Evolutionary conservation across 2,329 filamentous ascomycete species (phyloP), one percentile per base, ranked within the genome.

Genomic region (Diaporthe longicolla): DNA sequence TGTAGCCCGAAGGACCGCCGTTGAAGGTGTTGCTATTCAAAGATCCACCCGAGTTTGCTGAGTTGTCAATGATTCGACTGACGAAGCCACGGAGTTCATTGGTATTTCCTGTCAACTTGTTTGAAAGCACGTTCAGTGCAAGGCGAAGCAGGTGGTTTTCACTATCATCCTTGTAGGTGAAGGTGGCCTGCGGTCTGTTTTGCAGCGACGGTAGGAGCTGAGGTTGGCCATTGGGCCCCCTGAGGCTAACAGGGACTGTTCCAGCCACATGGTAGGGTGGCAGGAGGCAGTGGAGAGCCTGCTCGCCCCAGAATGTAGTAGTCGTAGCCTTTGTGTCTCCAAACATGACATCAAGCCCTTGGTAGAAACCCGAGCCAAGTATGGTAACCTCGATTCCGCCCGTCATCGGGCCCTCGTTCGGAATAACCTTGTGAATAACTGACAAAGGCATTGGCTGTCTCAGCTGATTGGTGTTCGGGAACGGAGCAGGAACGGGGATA

Each of bases 381-480:
- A 97, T 90, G 0, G 94, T 96, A 4, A 98, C 94, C 81, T 98
- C 95, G 70, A 94, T 95, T 55, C 95, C 95, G 74, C 95, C 95
- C 48, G 90, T 91, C 74, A 92, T 94, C 9, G 95, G 94, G 0
- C 95, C 95, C 82, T 97, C 94, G 40, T 89, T 89, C 0, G 95
- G 95, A 48, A 97, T 94, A 75, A 98, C 88, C 81, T 95, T 96
- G 81, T 94, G 92, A 29, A 97, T 96, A 24, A 89, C 89, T 1
- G 92, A 90, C 3, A 89, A 86, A 15, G 83, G 81, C 71, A 69
- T 58, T 13, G 72, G 72, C 37, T 71, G 57, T 61, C 66, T 54
- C 21, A 73, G 37, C 15, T 70, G 66, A 40, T 65, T 73, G 19
- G 71, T 65, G 48, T 70, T 75, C 10, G 72, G 50, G 50, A 54